A percentile compares a stretch with the other conserved stretches of the same genome.
phyloP scores from a whole-genome alignment of 495 filamentous ascomycete species.

The Neurospora hispaniola region DNA sequence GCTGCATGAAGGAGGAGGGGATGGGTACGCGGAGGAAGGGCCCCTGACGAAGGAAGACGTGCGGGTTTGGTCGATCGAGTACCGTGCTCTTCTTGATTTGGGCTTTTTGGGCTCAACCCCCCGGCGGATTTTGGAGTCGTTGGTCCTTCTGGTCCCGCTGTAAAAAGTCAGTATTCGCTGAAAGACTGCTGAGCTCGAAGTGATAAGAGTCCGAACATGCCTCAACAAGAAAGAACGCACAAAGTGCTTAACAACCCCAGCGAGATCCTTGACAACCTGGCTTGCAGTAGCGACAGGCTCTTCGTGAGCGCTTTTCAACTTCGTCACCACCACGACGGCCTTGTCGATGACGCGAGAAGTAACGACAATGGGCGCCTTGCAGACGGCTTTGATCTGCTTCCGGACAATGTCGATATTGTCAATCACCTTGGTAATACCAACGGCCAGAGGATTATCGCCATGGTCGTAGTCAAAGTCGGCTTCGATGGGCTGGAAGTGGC shows the following conservation, averaged over 20 bases:
- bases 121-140: not conserved
- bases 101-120: not conserved
- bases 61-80: not conserved
- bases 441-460: not conserved
- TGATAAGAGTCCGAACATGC: not conserved
- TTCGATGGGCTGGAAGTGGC: not conserved
- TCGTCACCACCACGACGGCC: not conserved
- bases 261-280: not conserved
- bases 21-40: not conserved
- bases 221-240: not conserved
- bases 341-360: not conserved
- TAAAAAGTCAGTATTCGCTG: not conserved
- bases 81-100: not conserved
- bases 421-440: not conserved
- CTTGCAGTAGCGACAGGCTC: not conserved
- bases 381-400: not conserved
- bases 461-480: not conserved
- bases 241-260: not conserved
- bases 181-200: not conserved
- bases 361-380: not conserved
- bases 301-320: not conserved
- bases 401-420: not conserved
- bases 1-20: not conserved
- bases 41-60: not conserved
- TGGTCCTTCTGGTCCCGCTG: not conserved